Percentiles rank a stretch among this genome's conserved stretches.
phyloP scores from a whole-genome alignment of 208 protist species.

The Wallacemonas sp. region DNA sequence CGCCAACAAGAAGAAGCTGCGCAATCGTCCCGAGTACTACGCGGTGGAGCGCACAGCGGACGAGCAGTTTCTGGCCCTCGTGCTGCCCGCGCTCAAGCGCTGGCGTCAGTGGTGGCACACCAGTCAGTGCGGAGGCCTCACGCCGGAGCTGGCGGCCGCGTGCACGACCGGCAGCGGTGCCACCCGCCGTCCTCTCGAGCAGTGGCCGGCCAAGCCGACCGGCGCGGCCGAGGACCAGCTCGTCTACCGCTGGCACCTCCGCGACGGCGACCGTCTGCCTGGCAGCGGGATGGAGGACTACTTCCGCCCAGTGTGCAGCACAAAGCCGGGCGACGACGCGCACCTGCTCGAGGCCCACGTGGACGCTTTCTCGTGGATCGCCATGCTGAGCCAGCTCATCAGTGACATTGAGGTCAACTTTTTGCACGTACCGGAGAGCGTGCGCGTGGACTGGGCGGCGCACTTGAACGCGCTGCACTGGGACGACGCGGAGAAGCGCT shows the following conservation, averaged over 20 bases:
- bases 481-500: slow-evolving; percentile 55
- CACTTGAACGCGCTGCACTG: slow-evolving; percentile 79
- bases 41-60: slow-evolving; percentile 43
- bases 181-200: slow-evolving; percentile 42
- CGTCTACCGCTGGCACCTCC: slow-evolving; percentile 83
- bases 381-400: slow-evolving; percentile 66
- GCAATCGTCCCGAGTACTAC: slow-evolving; percentile 53
- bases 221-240: slow-evolving; percentile 42
- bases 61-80: slow-evolving; percentile 41
- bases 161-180: slow-evolving; percentile 22
- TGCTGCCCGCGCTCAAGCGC: slow-evolving; percentile 56
- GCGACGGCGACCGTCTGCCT: slow-evolving; percentile 46
- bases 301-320: slow-evolving; percentile 50
- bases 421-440: slow-evolving; percentile 44
- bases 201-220: slow-evolving; percentile 44
- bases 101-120: slow-evolving; percentile 78
- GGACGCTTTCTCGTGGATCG: slow-evolving; percentile 83
- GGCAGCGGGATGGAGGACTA: slow-evolving; percentile 89
- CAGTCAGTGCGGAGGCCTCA: slow-evolving; percentile 57
- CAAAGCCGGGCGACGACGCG: slow-evolving; percentile 22
- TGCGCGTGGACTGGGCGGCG: slow-evolving; percentile 65
- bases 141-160: slow-evolving; percentile 24
- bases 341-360: slow-evolving; percentile 72
- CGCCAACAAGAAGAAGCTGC: slow-evolving; percentile 37
- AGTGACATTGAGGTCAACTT: slow-evolving; percentile 52